phyloP scores from a whole-genome alignment of 192 early-diverging fungal genomes.

The Ambispora gerdemannii region DNA sequence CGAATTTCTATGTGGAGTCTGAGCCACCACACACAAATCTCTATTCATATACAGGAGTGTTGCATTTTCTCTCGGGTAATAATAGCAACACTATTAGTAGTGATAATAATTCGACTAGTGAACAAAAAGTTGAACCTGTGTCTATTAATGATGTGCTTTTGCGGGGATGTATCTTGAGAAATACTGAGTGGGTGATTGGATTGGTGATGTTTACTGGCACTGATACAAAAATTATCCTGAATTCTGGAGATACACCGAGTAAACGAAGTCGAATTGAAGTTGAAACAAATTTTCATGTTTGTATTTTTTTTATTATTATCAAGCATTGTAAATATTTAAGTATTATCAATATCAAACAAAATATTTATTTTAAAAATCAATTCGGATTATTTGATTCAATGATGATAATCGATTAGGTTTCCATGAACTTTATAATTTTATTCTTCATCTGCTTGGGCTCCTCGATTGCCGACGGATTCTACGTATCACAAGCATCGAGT shows the following conservation, averaged over 20 bases:
- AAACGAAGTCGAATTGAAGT: slow-evolving; percentile 90
- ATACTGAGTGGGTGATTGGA: slow-evolving; percentile 87
- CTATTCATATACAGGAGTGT: slow-evolving; percentile 81
- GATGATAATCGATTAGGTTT: slow-evolving; percentile 53
- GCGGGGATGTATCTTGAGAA: slow-evolving; percentile 87
- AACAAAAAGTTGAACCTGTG: slow-evolving; percentile 57
- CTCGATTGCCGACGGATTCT: slow-evolving; percentile 61
- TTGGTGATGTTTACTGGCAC: slow-evolving; percentile 85
- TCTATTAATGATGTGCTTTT: slow-evolving; percentile 80
- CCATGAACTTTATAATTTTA: slow-evolving; percentile 78
- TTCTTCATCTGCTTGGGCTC: slow-evolving; percentile 69
- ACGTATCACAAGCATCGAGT: slow-evolving; percentile 53
- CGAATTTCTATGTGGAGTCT: slow-evolving; percentile 69
- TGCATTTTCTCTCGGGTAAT: slow-evolving; percentile 43
- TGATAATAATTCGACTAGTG: neutral
- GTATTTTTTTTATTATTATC: slow-evolving; percentile 2
- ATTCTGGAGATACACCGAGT: slow-evolving; percentile 86
- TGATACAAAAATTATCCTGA: slow-evolving; percentile 97
- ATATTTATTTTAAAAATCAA: no score
- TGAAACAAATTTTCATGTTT: slow-evolving; percentile 86
- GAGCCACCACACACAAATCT: slow-evolving; percentile 87
- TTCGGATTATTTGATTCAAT: no score
- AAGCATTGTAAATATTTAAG: neutral
- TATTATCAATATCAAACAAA: slow-evolving; percentile 15
- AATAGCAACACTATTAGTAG: slow-evolving; percentile 1